Evolutionary conservation across 148 eudicot genomes (phyloP).

Genomic region (Cornus suecica): DNA sequence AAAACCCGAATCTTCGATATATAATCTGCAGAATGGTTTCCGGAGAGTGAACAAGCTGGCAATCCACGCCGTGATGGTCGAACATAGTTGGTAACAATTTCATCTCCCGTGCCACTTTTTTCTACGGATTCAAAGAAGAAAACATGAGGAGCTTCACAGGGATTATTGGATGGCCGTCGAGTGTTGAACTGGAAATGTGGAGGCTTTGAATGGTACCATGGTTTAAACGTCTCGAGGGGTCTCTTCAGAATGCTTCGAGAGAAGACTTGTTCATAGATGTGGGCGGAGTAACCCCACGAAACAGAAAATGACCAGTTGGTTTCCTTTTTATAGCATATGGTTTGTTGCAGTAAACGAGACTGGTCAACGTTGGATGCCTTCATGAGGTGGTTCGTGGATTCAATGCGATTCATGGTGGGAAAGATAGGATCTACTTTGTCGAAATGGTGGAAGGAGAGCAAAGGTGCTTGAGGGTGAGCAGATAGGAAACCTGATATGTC

Average conservation of each 20-base stretch:
- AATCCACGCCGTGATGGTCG: constrained; percentile 1
- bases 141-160: constrained; percentile 29
- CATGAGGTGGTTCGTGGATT: constrained; percentile 44
- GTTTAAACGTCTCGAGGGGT: constrained; percentile 28
- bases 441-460: constrained; percentile 62
- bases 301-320: constrained; percentile 50
- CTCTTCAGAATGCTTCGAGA: constrained; percentile 25
- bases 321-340: constrained; percentile 50
- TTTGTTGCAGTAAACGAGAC: constrained; percentile 62
- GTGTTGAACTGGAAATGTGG: constrained; percentile 31
- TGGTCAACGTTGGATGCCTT: constrained; percentile 49
- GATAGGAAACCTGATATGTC: constrained; percentile 37
- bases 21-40: constrained; percentile 14
- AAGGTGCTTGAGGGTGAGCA: constrained; percentile 37
- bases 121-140: constrained; percentile 23
- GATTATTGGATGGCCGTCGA: constrained; percentile 12
- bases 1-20: constrained; percentile 19
- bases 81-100: constrained; percentile 19
- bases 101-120: background rate
- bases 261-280: constrained; percentile 28
- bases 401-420: constrained; percentile 38
- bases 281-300: constrained; percentile 56
- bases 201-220: constrained; percentile 16
- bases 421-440: constrained; percentile 50
- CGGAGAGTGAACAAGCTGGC: constrained; percentile 13